Evolutionary conservation across 2,329 filamentous ascomycete genomes (phyloP), one percentile per base, ranked within the genome.

Genomic region (Westerdykella sp.): DNA sequence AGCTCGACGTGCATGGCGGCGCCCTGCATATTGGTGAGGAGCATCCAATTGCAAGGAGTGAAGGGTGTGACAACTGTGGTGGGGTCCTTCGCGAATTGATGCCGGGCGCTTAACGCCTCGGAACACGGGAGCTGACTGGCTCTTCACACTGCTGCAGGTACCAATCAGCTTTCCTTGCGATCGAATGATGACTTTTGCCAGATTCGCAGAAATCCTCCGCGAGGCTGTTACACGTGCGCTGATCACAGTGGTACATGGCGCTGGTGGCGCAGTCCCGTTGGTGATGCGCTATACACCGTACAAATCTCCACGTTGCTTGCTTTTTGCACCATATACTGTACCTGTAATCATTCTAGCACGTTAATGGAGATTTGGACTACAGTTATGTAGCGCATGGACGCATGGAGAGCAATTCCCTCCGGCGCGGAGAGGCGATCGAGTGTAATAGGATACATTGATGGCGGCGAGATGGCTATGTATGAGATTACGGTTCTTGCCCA

Each of bases 71-170:
- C 56, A 43, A 40, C 35, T 28, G 38, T 34, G 41, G 45, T 45
- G 47, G 46, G 40, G 43, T 42, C 32, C 37, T 49, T 46, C 47
- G 50, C 50, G 11, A 35, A 39, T 46, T 41, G 45, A 46, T 43
- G 41, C 51, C 53, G 54, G 57, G 60, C 61, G 62, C 62, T 63
- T 65, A 51, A 46, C 34, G 21, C 23, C 14, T 32, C 37, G n/a
- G 28, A 23, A 16, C 46, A 37, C 36, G 43, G 35, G 40, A 45
- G 39, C 12, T 18, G 22, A 13, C 25, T 43, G 42, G 45, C 42
- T 35, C 41, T 49, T 37, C 49, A 18, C 16, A 13, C 18, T 34
- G 10, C 5, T 22, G 22, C 32, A n/a, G 38, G 16, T 13, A 30
- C 61, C 59, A 65, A 63, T 65, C 39, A 60, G 42, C 34, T 14